Percentiles rank a stretch among this genome's conserved stretches.
Conservation (phyloP, 2,329 filamentous ascomycete genomes). For the Aureobasidium namibiae region DNA sequence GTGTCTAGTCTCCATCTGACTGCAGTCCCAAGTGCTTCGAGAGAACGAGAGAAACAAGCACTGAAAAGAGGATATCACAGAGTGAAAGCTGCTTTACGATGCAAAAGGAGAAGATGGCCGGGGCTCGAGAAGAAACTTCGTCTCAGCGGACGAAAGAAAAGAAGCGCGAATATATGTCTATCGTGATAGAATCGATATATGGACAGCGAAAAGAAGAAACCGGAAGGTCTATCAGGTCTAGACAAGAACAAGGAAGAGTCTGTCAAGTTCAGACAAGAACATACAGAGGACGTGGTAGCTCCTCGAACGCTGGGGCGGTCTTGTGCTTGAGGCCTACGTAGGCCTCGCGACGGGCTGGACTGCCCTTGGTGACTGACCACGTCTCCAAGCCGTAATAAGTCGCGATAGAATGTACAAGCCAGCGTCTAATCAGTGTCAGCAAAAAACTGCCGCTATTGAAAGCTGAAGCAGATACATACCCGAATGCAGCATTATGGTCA, state of each 20-base stretch:
- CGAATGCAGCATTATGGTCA: conserved; percentile 71
- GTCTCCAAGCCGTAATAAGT: conserved; percentile 86
- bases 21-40: no score
- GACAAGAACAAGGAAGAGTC: no score
- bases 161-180: background rate
- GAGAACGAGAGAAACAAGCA: no score
- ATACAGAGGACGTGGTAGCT: conserved; percentile 56
- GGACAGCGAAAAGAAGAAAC: background rate
- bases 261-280: conserved; percentile 38
- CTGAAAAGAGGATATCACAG: no score
- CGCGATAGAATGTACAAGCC: conserved; percentile 87
- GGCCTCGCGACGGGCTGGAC: conserved; percentile 66
- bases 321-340: conserved; percentile 64
- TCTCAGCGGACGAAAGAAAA: no score
- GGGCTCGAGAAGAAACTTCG: no score
- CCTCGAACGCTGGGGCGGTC: conserved; percentile 25
- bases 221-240: background rate
- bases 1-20: no score
- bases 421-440: conserved; percentile 52
- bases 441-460: background rate
- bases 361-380: conserved; percentile 65
- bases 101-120: no score
- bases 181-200: background rate
- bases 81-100: no score
- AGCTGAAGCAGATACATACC: conserved; percentile 45